Conservation (phyloP, 495 filamentous ascomycete species). For the Ramalina peruviana region DNA sequence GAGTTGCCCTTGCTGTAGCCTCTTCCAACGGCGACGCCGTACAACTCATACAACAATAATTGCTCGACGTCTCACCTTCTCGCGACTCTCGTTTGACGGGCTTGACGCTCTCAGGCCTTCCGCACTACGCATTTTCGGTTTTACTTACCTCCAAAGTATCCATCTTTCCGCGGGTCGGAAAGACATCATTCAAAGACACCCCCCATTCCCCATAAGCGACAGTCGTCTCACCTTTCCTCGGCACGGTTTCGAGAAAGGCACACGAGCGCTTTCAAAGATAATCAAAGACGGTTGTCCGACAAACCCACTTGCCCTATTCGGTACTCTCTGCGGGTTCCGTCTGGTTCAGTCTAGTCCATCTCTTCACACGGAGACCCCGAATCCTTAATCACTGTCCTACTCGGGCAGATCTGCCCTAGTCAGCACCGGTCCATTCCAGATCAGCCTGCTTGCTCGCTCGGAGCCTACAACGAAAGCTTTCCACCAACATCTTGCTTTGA, state of each 20-base stretch:
- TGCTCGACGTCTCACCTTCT: slow-evolving; percentile 1
- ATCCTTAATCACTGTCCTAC: slow-evolving; percentile 6
- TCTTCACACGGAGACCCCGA: background rate
- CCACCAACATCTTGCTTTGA: slow-evolving; percentile 1
- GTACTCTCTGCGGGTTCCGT: background rate
- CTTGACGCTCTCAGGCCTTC: slow-evolving; percentile 6
- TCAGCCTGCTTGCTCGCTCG: slow-evolving; percentile 2
- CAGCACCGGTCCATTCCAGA: slow-evolving; percentile 7
- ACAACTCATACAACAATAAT: background rate
- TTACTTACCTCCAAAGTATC: background rate
- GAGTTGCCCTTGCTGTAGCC: slow-evolving; percentile 4
- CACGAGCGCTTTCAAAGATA: background rate
- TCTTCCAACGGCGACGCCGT: slow-evolving; percentile 4
- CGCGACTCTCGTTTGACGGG: slow-evolving; percentile 4
- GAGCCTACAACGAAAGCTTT: slow-evolving; percentile 1
- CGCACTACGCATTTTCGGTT: slow-evolving; percentile 6
- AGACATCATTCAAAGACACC: background rate
- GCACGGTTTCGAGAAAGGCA: background rate
- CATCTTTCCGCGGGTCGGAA: slow-evolving; percentile 12
- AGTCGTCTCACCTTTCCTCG: background rate
- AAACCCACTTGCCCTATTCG: slow-evolving; percentile 1
- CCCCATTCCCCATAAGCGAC: background rate
- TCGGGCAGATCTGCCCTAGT: slow-evolving; percentile 3
- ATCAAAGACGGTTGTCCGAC: background rate
- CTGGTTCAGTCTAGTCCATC: background rate